Evolutionary conservation across 2,329 filamentous ascomycete genomes (phyloP), one percentile per base, ranked within the genome.

Genomic region (Fusarium algeriense): DNA sequence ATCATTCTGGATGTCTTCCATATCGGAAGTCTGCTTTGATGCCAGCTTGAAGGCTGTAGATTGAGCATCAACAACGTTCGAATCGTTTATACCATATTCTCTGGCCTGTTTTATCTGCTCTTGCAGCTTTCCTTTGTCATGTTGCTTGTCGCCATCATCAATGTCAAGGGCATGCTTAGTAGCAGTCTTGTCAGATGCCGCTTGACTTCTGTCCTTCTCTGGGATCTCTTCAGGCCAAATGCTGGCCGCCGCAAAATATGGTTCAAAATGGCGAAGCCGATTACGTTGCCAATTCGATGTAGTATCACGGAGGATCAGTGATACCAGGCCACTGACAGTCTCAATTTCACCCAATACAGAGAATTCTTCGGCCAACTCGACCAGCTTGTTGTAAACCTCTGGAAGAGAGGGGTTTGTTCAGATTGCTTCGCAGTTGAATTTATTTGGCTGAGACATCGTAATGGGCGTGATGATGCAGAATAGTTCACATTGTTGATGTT

Each of bases 191-290:
- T 48, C 13, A 3, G 53, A n/a, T 8, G 10, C 45, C 5, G 54
- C 26, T 30, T 50, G 28, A 3, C 38, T 67, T 17, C 64, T 65
- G 1, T 67, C 59, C 10, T 65, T 17, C 1, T 45, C 40, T 0
- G 43, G 23, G 5, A 75, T 73, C 17, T 72, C 59, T 1, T 73
- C 64, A 6, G 73, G 73, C 70, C 70, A 75, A 41, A 41, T 26
- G 12, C 52, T 20, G 3, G 32, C 49, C n/a, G 64, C 73, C 2
- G 68, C 73, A 15, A 75, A 75, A 7, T 59, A 73, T 7, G 72
- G 50, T 14, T 64, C 54, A 10, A 75, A 62, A 20, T 30, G 15
- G 3, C n/a, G 15, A 2, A 68, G 32, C 11, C 63, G 58, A 0
- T 19, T 19, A 4, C 54, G 64, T 41, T 75, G 73, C 73, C 73